Percentiles rank a stretch among this genome's conserved stretches.
phyloP scores from a whole-genome alignment of 805 yeast genomes.

The Sugiyamaella valdiviana region DNA sequence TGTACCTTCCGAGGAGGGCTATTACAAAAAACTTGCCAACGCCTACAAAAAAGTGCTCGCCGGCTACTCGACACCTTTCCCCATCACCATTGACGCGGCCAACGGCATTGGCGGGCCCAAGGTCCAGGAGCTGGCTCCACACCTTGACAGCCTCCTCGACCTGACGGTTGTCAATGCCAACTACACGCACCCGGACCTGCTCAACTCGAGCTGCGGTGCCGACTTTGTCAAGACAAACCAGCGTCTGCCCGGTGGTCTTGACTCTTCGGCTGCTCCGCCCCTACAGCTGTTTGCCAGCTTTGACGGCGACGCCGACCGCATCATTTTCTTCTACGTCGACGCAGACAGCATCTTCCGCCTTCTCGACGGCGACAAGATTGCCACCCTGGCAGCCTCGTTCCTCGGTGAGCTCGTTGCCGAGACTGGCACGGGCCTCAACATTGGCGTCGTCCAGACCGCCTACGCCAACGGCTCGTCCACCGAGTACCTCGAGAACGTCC shows the following conservation, averaged over 20 bases:
- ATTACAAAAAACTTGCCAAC: conserved; percentile 53
- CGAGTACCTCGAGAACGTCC: conserved; percentile 49
- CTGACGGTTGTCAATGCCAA: conserved; percentile 45
- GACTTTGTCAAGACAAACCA: conserved; percentile 92
- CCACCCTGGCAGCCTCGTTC: conserved; percentile 73
- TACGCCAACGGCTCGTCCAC: conserved; percentile 96
- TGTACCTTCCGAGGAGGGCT: conserved; percentile 56
- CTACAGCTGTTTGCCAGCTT: conserved; percentile 64
- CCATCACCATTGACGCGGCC: conserved; percentile 78
- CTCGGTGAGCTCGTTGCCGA: conserved; percentile 44
- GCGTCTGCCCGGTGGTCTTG: conserved; percentile 57
- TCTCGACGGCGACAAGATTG: conserved; percentile 90
- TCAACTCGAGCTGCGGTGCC: conserved; percentile 87
- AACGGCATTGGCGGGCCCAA: conserved; percentile 96
- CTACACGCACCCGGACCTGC: conserved; percentile 45
- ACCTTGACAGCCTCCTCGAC: conserved; percentile 38
- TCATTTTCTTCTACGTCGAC: conserved; percentile 57
- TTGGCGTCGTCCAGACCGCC: conserved; percentile 95
- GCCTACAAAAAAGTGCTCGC: conserved; percentile 44
- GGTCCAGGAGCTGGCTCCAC: conserved; percentile 42
- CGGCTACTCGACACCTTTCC: conserved; percentile 27
- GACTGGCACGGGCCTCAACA: conserved; percentile 35
- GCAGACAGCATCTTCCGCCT: conserved; percentile 31
- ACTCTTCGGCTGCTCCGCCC: conserved; percentile 28
- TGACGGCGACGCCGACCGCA: conserved; percentile 97